Conservation (phyloP, 768 basidiomycete genomes). For the Tulasnella calospora region DNA sequence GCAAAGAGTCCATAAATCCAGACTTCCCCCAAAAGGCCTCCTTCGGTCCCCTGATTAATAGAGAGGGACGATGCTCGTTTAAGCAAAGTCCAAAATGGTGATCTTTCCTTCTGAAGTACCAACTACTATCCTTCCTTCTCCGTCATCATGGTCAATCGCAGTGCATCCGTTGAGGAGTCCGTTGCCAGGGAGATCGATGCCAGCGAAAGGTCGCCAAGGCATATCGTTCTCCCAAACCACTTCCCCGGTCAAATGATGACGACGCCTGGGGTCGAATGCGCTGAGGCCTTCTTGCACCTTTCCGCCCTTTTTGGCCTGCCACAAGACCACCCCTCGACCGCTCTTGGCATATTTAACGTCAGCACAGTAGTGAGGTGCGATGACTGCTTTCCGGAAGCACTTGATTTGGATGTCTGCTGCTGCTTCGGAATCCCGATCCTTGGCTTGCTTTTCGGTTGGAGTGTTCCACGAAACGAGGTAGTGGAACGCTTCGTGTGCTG, state of each 20-base stretch:
- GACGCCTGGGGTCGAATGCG: neutral
- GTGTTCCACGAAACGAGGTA: neutral
- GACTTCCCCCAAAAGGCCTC: neutral
- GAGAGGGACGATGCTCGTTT: neutral
- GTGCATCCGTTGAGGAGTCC: neutral
- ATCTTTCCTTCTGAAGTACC: slow-evolving; percentile 1
- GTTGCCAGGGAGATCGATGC: neutral
- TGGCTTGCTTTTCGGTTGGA: neutral
- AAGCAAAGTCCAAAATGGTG: slow-evolving; percentile 3
- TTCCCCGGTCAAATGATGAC: neutral
- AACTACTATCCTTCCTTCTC: slow-evolving; percentile 12
- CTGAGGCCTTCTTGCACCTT: neutral
- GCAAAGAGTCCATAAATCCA: neutral
- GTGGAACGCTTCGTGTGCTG: slow-evolving; percentile 1
- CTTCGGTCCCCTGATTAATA: too few relatives aligned
- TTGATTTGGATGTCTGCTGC: neutral
- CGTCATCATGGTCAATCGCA: slow-evolving; percentile 1
- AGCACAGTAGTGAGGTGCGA: neutral
- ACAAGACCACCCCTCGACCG: neutral
- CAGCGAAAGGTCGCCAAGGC: slow-evolving; percentile 2
- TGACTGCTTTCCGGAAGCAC: neutral
- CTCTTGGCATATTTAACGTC: neutral
- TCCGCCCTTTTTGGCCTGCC: neutral
- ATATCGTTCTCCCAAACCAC: neutral
- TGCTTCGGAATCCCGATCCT: neutral